Conservation (phyloP, 352 stramenopile genomes). For the Blastocystis sp. region DNA sequence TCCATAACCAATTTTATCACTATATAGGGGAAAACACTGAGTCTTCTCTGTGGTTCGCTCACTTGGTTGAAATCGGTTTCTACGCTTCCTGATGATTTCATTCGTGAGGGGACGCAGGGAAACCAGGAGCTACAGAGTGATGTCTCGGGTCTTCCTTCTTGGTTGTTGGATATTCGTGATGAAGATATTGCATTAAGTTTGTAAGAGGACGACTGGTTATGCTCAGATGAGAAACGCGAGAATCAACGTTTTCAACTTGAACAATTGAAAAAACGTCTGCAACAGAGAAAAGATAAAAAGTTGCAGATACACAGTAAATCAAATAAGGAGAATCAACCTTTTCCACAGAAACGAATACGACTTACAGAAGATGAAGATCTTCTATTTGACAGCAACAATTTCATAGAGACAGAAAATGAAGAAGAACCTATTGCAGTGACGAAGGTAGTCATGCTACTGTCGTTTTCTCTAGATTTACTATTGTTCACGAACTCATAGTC, state of each 20-base stretch:
- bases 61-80: slow-evolving; percentile 75
- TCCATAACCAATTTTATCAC: not conserved
- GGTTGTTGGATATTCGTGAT: slow-evolving; percentile 3
- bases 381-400: not conserved
- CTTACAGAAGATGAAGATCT: not conserved
- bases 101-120: not conserved
- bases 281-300: not conserved
- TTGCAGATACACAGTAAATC: not conserved
- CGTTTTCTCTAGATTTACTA: slow-evolving; percentile 70
- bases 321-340: not conserved
- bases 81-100: slow-evolving; percentile 69
- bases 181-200: slow-evolving; percentile 56
- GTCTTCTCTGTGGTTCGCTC: slow-evolving; percentile 78
- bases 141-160: not conserved
- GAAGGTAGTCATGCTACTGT: not conserved
- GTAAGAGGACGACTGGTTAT: slow-evolving; percentile 69
- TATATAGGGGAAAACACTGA: slow-evolving; percentile 79
- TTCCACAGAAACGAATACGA: not conserved
- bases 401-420: not conserved
- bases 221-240: slow-evolving; percentile 66
- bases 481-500: slow-evolving; percentile 74
- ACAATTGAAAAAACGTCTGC: slow-evolving; percentile 64
- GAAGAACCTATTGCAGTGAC: slow-evolving; percentile 18
- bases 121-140: not conserved
- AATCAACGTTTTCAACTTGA: slow-evolving; percentile 63